Conservation (phyloP, 441 rosid genomes). For the Gossypium schwendimanii region DNA sequence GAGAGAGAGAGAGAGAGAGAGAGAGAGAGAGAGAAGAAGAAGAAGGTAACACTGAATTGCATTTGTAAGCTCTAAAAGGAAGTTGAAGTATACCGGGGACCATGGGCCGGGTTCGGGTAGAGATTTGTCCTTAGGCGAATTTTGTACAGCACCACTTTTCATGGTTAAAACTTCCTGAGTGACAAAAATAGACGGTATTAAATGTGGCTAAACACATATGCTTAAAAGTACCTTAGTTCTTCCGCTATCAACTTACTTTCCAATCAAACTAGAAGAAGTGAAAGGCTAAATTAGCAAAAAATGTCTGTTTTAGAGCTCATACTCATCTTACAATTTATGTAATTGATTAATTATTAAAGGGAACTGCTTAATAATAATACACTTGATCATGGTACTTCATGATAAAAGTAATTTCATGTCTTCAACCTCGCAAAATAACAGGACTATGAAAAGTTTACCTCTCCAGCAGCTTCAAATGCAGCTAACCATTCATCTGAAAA, state of each 20-base stretch:
- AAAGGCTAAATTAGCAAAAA: neutral
- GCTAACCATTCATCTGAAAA: slow-evolving; percentile 96
- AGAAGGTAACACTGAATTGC: neutral
- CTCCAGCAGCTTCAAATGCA: slow-evolving; percentile 92
- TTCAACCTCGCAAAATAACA: neutral
- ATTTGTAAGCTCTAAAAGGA: slow-evolving; percentile 6
- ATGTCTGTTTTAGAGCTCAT: neutral
- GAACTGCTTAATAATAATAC: neutral
- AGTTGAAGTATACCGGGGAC: slow-evolving; percentile 68
- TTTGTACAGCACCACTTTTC: slow-evolving; percentile 82
- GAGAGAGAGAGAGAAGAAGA: neutral
- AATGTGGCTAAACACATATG: slow-evolving; percentile 6
- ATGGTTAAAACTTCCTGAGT: slow-evolving; percentile 65
- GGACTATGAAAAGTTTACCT: slow-evolving; percentile 40
- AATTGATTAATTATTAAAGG: neutral
- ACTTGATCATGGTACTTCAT: neutral
- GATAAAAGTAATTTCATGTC: neutral
- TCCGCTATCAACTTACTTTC: neutral
- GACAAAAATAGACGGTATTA: slow-evolving; percentile 10
- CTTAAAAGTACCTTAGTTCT: neutral
- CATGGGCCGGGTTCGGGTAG: slow-evolving; percentile 76
- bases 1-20: too few species aligned
- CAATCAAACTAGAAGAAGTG: neutral
- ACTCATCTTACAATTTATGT: neutral
- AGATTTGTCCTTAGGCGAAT: slow-evolving; percentile 81